Evolutionary conservation across 2,329 filamentous ascomycete genomes (phyloP), one percentile per base, ranked within the genome.

Genomic region (Colletotrichum liriopes): DNA sequence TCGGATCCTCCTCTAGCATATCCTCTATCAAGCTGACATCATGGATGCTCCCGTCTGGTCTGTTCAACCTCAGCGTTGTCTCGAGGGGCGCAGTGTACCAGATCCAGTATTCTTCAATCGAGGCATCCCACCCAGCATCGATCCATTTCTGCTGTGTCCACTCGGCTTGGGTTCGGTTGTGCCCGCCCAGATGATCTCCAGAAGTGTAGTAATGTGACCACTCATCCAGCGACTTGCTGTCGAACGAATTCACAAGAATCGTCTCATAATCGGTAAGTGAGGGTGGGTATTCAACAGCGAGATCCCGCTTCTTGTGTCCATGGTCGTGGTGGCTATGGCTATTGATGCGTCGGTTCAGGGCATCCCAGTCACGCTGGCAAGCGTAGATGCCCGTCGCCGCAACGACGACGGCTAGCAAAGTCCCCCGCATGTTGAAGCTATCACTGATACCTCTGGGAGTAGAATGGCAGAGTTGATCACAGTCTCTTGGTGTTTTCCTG

Each of bases 131-230:
- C 0, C 68, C 68, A 16, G 68, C 64, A 35, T 51, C 47, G 12
- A 37, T 23, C 68, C 68, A 71, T 23, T 71, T 65, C 23, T 67
- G 47, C 26, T 37, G 64, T 4, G 68, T 71, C 68, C 68, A 71
- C 58, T 71, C 68, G 7, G 68, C 68, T 47, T 47, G 39, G 35
- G 49, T 62, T 3, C 58, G 47, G 43, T 71, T 71, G 41, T 62
- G 68, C 16, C 69, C 69, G 32, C 69, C 65, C 41, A 72, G 59
- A 43, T 72, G 69, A 32, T 72, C 69, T 32, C 65, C 69, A 23
- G 61, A 66, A 3, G 69, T 69, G 41, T 72, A 72, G 5, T 72
- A 72, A 39, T 64, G 45, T 5, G 69, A 72, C 65, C 69, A 72
- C 16, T 55, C 49, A 39, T 72, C 65, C 4, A 72, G n/a, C 12